Evolutionary conservation across 805 yeast genomes (phyloP), one percentile per base, ranked within the genome.

Genomic region (Starmera dryadoides): DNA sequence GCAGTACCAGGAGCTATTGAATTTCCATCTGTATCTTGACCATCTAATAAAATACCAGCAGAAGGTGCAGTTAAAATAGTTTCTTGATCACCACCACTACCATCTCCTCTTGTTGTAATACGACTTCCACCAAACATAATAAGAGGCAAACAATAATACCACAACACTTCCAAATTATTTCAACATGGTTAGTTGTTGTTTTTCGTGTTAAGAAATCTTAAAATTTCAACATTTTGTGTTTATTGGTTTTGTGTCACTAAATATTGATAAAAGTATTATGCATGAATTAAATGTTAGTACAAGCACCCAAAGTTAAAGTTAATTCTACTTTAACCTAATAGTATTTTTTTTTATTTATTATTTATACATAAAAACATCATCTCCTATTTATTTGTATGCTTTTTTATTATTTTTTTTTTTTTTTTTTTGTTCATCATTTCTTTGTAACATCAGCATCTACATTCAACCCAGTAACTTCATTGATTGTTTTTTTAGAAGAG

Each of bases 381-480:
- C n/a, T n/a, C n/a, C n/a, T n/a, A n/a, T 22, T 22, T 10, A 22
- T 22, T 22, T 22, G 25, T 8, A 8, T 22, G 10, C 25, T 22
- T 22, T n/a, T n/a, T 22, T 7, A 22, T 22, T 22, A 22, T 22
- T 22, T 22, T 22, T 7, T 8, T 22, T 22, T 10, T 29, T n/a
- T n/a, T n/a, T 29, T 14, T 11, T 32, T 38, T 41, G n/a, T 40
- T 55, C 59, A n/a, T n/a, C n/a, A n/a, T 50, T 63, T 72, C 55
- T 72, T 75, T 23, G 78, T 70, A 16, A 77, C 82, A 29, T 73
- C 78, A 42, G 75, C 82, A 42, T 76, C 82, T 22, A 82, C 57
- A 50, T 79, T 77, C 58, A 84, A 66, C 5, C 91, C 91, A n/a
- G 89, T 80, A 47, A 68, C 59, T 14, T 69, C 69, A 29, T 74